A percentile compares a stretch with the other conserved stretches of the same genome.
Evolutionary conservation across 805 yeast genomes (phyloP).

Genomic region (Zygoascus bituminiphila): DNA sequence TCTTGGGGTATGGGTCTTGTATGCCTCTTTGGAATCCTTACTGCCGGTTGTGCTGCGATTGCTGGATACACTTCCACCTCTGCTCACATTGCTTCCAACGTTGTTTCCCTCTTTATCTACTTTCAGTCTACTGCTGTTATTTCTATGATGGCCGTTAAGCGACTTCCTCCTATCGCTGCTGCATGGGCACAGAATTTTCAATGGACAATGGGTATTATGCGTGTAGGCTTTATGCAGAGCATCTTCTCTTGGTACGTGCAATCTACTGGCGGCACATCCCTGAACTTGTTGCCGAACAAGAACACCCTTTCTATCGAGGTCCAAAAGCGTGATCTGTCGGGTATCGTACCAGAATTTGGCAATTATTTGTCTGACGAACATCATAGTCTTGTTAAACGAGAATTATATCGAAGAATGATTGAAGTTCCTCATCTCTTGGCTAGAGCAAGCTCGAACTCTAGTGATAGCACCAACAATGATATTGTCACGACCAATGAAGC

Average conservation of each 20-base stretch:
- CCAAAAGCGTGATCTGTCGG: constrained; percentile 34
- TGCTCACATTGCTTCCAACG: constrained; percentile 94
- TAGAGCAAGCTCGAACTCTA: constrained; percentile 2
- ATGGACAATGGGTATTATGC: constrained; percentile 92
- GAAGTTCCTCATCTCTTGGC: constrained; percentile 6
- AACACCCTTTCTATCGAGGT: constrained; percentile 72
- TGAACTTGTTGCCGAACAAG: constrained; percentile 60
- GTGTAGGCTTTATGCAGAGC: constrained; percentile 64
- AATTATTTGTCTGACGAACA: constrained; percentile 9
- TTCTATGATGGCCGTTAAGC: constrained; percentile 89
- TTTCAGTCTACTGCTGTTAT: constrained; percentile 90
- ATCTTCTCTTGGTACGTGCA: constrained; percentile 93
- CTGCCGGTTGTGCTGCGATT: constrained; percentile 80
- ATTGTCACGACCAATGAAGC: constrained; percentile 41
- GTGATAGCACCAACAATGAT: constrained; percentile 15
- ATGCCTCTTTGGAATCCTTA: constrained; percentile 77
- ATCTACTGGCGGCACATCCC: constrained; percentile 83
- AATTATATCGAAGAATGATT: constrained; percentile 10
- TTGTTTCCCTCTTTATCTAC: constrained; percentile 84
- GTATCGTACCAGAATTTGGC: constrained; percentile 13
- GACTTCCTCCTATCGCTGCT: constrained; percentile 93
- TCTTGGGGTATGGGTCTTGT: constrained; percentile 95
- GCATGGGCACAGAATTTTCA: constrained; percentile 97
- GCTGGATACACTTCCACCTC: constrained; percentile 89
- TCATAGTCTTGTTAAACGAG: constrained; percentile 6